phyloP scores from a whole-genome alignment of 2,329 filamentous ascomycete genomes.

The Cladosporium sp. region DNA sequence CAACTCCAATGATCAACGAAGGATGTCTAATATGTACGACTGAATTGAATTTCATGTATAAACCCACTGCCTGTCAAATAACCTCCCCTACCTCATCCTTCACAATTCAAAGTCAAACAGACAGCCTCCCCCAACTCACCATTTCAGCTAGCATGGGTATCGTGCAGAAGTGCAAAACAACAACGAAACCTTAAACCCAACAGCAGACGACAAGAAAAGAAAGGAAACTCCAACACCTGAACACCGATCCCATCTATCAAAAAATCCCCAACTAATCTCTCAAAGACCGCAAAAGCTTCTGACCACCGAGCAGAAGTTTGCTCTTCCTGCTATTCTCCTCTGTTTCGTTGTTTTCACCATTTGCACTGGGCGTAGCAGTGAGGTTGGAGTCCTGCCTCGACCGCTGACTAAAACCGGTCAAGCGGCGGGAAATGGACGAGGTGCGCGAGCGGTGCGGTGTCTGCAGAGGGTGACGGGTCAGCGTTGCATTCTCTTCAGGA shows the following conservation, averaged over 20 bases:
- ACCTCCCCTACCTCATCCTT: too few relatives aligned
- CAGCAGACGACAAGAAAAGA: too few relatives aligned
- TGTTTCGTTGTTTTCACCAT: conserved; percentile 20
- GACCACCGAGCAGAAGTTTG: conserved; percentile 39
- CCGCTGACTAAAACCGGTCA: conserved; percentile 29
- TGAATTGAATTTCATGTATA: too few relatives aligned
- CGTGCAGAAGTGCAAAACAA: background rate
- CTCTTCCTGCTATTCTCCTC: conserved; percentile 37
- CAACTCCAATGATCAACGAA: too few relatives aligned
- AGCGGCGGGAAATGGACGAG: conserved; percentile 24
- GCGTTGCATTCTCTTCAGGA: background rate
- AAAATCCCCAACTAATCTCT: conserved; percentile 24
- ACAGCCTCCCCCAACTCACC: background rate
- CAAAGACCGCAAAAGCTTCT: conserved; percentile 38
- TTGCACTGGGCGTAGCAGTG: conserved; percentile 4
- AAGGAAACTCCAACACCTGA: background rate
- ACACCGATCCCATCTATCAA: too few relatives aligned
- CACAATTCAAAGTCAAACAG: background rate
- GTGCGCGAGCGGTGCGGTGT: conserved; percentile 15
- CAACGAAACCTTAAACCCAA: too few relatives aligned
- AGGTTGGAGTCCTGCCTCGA: conserved; percentile 18
- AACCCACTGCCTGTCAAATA: too few relatives aligned
- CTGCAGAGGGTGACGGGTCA: background rate
- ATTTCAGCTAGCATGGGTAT: background rate
- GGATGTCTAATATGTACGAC: too few relatives aligned